These are phyloP conservation scores for Hyphochytrium catenoides DNA, from an alignment of 352 stramenopile genomes.

Conservation along the genomic window DNA sequence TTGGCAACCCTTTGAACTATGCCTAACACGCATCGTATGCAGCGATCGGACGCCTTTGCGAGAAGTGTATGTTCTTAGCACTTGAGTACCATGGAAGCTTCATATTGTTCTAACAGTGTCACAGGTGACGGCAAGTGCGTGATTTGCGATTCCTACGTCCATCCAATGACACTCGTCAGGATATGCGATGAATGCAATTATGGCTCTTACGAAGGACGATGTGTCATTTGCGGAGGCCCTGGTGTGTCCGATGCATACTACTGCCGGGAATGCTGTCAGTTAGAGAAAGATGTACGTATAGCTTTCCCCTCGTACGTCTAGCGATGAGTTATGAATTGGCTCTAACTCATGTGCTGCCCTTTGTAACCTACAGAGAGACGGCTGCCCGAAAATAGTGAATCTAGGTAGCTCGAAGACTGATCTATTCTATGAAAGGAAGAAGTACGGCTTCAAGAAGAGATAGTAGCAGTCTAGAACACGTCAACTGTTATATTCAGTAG, in stretches of 20 bases:
- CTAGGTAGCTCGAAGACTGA: slow-evolving; percentile 80
- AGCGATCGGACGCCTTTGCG: slow-evolving; percentile 86
- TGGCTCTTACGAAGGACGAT: slow-evolving; percentile 82
- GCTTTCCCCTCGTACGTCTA: no score
- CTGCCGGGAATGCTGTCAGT: slow-evolving; percentile 93
- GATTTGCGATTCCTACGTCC: slow-evolving; percentile 98
- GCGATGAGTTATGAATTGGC: slow-evolving; percentile 6
- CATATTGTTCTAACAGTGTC: slow-evolving; percentile 2
- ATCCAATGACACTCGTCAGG: slow-evolving; percentile 84
- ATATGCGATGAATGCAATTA: slow-evolving; percentile 99
- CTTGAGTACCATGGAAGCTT: neutral
- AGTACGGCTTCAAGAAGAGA: slow-evolving; percentile 80
- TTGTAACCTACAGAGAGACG: slow-evolving; percentile 67
- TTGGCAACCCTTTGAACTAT: no score
- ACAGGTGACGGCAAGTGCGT: slow-evolving; percentile 94
- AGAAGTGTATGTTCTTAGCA: slow-evolving; percentile 65
- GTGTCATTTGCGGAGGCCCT: slow-evolving; percentile 88
- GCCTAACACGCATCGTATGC: no score
- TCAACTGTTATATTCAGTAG: no score
- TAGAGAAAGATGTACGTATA: slow-evolving; percentile 67
- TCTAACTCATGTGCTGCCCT: slow-evolving; percentile 1
- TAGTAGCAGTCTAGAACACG: no score
- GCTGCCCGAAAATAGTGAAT: slow-evolving; percentile 99
- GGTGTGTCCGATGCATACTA: slow-evolving; percentile 99
- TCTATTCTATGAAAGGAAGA: slow-evolving; percentile 98